Percentiles rank a stretch among this genome's conserved stretches.
Evolutionary conservation across 768 basidiomycete genomes (phyloP).

Genomic region (Mycena haematopus): DNA sequence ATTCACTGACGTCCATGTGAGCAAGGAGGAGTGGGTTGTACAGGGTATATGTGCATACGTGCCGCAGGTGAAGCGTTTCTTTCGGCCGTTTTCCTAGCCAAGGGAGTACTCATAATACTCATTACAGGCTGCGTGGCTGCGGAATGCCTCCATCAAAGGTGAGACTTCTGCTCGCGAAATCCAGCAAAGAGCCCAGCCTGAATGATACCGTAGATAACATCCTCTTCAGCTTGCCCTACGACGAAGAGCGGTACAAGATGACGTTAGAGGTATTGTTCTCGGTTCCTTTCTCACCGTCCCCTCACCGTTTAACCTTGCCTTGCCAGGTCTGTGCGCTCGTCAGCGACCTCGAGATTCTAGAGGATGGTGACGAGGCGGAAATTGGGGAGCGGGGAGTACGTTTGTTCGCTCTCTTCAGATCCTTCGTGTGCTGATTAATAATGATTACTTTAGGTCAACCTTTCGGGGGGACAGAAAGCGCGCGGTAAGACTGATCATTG

Average conservation of each 20-base stretch:
- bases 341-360: slow-evolving; percentile 79
- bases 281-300: slow-evolving; percentile 21
- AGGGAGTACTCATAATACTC: slow-evolving; percentile 32
- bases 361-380: slow-evolving; percentile 88
- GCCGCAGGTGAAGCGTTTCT: slow-evolving; percentile 59
- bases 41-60: slow-evolving; percentile 86
- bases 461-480: slow-evolving; percentile 68
- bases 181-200: neutral
- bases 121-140: slow-evolving; percentile 74
- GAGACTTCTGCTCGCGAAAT: slow-evolving; percentile 2
- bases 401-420: neutral
- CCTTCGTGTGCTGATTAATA: neutral
- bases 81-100: slow-evolving; percentile 44
- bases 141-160: slow-evolving; percentile 72
- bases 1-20: slow-evolving; percentile 50
- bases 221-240: slow-evolving; percentile 78
- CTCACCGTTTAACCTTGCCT: slow-evolving; percentile 45
- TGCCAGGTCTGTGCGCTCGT: slow-evolving; percentile 67
- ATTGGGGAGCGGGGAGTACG: slow-evolving; percentile 85
- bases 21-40: slow-evolving; percentile 76
- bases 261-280: slow-evolving; percentile 71
- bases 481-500: slow-evolving; percentile 50
- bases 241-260: slow-evolving; percentile 74
- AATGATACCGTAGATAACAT: slow-evolving; percentile 59
- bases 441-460: slow-evolving; percentile 52